Evolutionary conservation across 202 grass and related monocot species (phyloP).

Genomic region (Dendrocalamus latiflorus): DNA sequence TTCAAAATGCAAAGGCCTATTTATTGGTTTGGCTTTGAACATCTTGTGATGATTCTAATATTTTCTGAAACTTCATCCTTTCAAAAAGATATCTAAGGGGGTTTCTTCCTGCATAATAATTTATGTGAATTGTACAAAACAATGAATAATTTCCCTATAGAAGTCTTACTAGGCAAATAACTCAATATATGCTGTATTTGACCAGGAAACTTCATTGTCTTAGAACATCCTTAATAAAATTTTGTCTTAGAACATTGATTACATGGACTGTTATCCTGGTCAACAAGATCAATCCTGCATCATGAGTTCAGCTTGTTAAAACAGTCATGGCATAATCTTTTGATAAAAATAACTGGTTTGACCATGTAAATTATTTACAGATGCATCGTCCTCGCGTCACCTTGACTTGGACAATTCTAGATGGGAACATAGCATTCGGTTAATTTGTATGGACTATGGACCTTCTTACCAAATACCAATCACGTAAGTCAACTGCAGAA

Average conservation of each 20-base stretch:
- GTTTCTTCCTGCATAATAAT: neutral
- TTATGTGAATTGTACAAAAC: neutral
- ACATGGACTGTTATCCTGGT: neutral
- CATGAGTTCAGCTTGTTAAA: neutral
- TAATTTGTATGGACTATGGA: neutral
- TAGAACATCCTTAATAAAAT: neutral
- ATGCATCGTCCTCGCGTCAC: neutral
- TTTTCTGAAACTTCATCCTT: neutral
- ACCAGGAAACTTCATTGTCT: neutral
- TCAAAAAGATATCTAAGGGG: neutral
- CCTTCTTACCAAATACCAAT: neutral
- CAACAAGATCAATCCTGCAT: neutral
- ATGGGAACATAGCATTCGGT: neutral
- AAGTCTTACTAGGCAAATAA: neutral
- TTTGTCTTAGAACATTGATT: neutral
- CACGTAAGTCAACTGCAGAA: neutral
- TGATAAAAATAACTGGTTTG: neutral
- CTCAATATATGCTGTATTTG: neutral
- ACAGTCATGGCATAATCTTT: neutral
- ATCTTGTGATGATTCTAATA: neutral
- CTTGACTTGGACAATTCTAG: neutral
- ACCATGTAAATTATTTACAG: neutral
- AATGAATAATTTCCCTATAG: neutral
- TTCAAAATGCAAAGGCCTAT: neutral
- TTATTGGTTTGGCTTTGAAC: neutral